Percentiles rank a stretch among this genome's conserved stretches.
Evolutionary conservation across 257 asterid genomes (phyloP).

Genomic region (Handroanthus guayacan): DNA sequence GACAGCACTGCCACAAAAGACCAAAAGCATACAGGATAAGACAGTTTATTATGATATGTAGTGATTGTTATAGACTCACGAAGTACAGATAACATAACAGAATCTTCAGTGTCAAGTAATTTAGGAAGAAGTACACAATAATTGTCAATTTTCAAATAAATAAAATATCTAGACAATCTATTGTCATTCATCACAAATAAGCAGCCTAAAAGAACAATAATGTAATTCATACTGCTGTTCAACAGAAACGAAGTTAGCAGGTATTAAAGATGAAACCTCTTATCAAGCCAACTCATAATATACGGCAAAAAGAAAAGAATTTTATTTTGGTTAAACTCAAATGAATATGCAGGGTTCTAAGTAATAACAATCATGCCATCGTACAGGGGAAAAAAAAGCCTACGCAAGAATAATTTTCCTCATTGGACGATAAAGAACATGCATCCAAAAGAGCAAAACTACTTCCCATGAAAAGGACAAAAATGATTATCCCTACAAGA

Average conservation of each 20-base stretch:
- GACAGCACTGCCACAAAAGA: constrained; percentile 74
- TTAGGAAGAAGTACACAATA: background rate
- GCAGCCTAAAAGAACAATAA: constrained; percentile 13
- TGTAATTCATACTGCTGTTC: constrained; percentile 10
- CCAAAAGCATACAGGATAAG: constrained; percentile 25
- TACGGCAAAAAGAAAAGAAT: background rate
- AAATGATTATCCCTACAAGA: background rate
- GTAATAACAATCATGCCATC: constrained; percentile 9
- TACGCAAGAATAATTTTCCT: constrained; percentile 3
- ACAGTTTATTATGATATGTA: constrained; percentile 28
- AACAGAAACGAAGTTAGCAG: constrained; percentile 19
- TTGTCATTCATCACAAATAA: constrained; percentile 18
- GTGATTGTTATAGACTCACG: constrained; percentile 10
- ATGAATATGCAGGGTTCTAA: constrained; percentile 14
- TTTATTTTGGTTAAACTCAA: constrained; percentile 8
- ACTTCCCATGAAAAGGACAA: constrained; percentile 5
- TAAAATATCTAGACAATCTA: constrained; percentile 17
- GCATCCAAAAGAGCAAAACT: constrained; percentile 6
- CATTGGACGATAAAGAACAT: constrained; percentile 5
- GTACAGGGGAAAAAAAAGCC: constrained; percentile 27
- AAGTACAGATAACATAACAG: constrained; percentile 5
- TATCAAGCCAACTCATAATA: constrained; percentile 16
- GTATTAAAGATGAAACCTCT: constrained; percentile 14
- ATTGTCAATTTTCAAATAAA: constrained; percentile 6
- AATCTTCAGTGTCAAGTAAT: constrained; percentile 24